phyloP scores from a whole-genome alignment of 768 basidiomycete species.

The Tulasnella sp. region DNA sequence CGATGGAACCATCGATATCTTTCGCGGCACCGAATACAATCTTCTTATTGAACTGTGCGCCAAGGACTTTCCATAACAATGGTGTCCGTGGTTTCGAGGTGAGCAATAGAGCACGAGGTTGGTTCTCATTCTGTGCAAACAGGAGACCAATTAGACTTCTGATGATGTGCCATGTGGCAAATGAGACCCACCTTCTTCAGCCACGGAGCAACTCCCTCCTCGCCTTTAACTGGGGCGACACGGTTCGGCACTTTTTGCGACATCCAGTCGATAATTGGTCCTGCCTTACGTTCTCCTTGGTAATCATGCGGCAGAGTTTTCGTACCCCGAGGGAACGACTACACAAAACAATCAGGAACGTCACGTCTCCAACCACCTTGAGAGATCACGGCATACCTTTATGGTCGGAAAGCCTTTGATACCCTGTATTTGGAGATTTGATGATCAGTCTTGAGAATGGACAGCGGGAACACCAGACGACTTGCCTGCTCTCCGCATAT shows the following conservation, averaged over 20 bases:
- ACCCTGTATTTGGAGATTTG: conserved; percentile 30
- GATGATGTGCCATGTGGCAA: too few species aligned
- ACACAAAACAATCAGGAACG: conserved; percentile 1
- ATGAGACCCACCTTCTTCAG: conserved; percentile 41
- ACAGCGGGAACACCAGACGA: conserved; percentile 7
- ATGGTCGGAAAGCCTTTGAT: conserved; percentile 90
- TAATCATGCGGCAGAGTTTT: conserved; percentile 50
- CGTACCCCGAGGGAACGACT: conserved; percentile 70
- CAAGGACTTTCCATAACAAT: conserved; percentile 67
- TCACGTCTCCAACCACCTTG: too few species aligned
- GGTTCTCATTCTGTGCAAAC: conserved; percentile 27
- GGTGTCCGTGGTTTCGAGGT: conserved; percentile 65
- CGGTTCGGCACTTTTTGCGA: conserved; percentile 60
- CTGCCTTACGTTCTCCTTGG: conserved; percentile 59
- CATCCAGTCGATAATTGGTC: conserved; percentile 63
- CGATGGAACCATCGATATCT: conserved; percentile 29
- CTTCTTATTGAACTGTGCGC: conserved; percentile 53
- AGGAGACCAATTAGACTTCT: too few species aligned
- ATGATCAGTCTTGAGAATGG: neutral
- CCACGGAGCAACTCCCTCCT: conserved; percentile 55
- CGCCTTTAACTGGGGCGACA: conserved; percentile 41
- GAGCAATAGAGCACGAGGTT: conserved; percentile 50
- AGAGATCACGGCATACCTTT: conserved; percentile 40
- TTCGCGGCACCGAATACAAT: conserved; percentile 31
- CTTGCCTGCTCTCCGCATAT: conserved; percentile 67